Conservation (phyloP, 2,329 filamentous ascomycete species). For the Ophiostoma himal-ulmi region DNA sequence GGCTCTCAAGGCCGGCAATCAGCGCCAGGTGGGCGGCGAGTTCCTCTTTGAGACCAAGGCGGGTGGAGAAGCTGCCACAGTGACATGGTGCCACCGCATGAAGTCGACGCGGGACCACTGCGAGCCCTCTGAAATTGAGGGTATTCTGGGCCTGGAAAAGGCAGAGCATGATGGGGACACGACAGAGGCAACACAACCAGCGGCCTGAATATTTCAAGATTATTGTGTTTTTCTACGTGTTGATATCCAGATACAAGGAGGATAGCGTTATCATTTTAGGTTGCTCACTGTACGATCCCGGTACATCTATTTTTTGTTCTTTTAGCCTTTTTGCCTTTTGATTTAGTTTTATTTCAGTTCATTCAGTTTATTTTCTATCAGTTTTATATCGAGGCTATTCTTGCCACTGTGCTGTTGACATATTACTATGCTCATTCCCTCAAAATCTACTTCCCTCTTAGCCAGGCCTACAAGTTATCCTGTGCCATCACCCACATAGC, state of each 20-base stretch:
- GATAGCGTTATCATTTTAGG: background rate
- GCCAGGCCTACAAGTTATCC: conserved; percentile 21
- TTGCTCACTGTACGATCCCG: background rate
- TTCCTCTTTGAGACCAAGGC: conserved; percentile 59
- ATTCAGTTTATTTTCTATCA: background rate
- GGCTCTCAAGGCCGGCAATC: conserved; percentile 58
- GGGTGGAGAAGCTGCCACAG: conserved; percentile 30
- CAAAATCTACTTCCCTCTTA: no score
- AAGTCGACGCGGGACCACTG: conserved; percentile 69
- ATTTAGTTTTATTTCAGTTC: background rate
- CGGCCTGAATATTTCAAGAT: background rate
- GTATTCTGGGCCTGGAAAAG: conserved; percentile 39
- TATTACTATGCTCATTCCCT: background rate
- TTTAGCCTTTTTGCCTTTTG: background rate
- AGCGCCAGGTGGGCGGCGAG: conserved; percentile 67
- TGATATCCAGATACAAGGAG: background rate
- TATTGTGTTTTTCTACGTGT: background rate
- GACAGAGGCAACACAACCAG: background rate
- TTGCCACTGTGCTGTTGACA: background rate
- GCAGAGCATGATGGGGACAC: background rate
- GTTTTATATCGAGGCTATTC: background rate
- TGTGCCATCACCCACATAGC: conserved; percentile 27
- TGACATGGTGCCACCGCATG: conserved; percentile 81
- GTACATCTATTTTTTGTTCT: background rate
- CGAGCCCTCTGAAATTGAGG: conserved; percentile 61